phyloP scores from a whole-genome alignment of 176 grass and related monocot species.

The Musa troglodytarum region DNA sequence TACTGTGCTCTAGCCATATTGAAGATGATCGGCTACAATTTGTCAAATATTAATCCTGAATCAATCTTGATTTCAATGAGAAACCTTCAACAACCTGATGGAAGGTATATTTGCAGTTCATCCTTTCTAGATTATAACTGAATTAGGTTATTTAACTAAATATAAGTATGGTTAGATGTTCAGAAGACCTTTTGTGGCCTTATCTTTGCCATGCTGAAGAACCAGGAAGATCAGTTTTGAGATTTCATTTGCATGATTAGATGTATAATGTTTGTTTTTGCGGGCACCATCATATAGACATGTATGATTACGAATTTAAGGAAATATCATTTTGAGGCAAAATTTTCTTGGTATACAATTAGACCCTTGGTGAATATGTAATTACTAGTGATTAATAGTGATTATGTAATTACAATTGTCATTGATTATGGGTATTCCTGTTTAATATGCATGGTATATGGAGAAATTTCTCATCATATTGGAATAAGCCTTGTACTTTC shows the following conservation, averaged over 20 bases:
- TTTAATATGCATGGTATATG: not conserved
- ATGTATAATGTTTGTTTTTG: no score
- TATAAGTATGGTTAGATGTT: no score
- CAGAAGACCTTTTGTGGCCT: no score
- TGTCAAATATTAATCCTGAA: conserved; percentile 42
- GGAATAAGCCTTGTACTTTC: not conserved
- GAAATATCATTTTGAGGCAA: no score
- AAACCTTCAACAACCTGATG: conserved; percentile 74
- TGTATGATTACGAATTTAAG: no score
- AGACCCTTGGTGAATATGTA: not conserved
- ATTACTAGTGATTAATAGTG: not conserved
- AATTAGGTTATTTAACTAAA: no score
- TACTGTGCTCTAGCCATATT: conserved; percentile 77
- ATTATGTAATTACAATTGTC: not conserved
- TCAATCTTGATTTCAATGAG: conserved; percentile 59
- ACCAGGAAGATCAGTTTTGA: no score
- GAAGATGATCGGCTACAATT: conserved; percentile 67
- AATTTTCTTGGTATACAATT: no score
- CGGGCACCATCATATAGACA: no score
- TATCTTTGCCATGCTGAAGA: no score
- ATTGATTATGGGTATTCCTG: not conserved
- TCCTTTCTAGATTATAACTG: not conserved
- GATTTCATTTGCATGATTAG: no score
- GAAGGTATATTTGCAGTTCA: conserved; percentile 49
- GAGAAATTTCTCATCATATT: not conserved